Base-by-base conservation (phyloP, 2,329 filamentous ascomycete species). In the Stagonosporopsis vannaccii region DNA sequence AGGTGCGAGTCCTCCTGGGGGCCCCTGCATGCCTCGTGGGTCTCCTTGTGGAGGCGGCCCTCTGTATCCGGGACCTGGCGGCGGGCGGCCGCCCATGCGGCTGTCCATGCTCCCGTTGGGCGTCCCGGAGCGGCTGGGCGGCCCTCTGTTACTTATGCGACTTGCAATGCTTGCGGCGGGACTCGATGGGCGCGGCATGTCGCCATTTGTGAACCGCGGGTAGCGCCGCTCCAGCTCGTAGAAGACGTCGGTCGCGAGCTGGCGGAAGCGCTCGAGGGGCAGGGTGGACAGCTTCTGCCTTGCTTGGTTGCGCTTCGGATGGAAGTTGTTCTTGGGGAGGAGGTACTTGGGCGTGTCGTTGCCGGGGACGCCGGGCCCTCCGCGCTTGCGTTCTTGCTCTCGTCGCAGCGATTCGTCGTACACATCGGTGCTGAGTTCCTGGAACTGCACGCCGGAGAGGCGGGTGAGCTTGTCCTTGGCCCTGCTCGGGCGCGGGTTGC, bases 291-390 rank as follows among this genome's bases (percentile, higher is more conserved):
- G 85, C 75, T 96, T 96, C 77, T 97, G 92, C 36, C 95, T 87
- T n/a, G 95, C 95, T 75, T 98, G 93, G 73, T 99, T 99, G 61
- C 95, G 89, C 78, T 98, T 99, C 2, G 93, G 92, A 76, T 99
- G 95, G 77, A 98, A 98, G 61, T 87, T 89, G 62, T 89, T 85
- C 74, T 94, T 92, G n/a, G 95, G 91, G 22, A 91, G 80, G 6
- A 99, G 84, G 72, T 87, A 96, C 12, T 75, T 84, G 75, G 67
- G 79, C 62, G 69, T 76, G 43, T 73, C 68, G 65, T 75, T 79
- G 42, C 77, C 76, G 26, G 79, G 79, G 42, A 83, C 83, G 47
- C 83, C 70, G 20, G 73, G 73, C n/a, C 79, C 78, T 26, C 78
- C 75, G 46, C 76, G 72, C 55, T 74, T 72, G 33, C 79, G 77